A percentile compares a stretch with the other conserved stretches of the same genome.
phyloP scores from a whole-genome alignment of 805 yeast species.

The Kodamaea neixiangensis region DNA sequence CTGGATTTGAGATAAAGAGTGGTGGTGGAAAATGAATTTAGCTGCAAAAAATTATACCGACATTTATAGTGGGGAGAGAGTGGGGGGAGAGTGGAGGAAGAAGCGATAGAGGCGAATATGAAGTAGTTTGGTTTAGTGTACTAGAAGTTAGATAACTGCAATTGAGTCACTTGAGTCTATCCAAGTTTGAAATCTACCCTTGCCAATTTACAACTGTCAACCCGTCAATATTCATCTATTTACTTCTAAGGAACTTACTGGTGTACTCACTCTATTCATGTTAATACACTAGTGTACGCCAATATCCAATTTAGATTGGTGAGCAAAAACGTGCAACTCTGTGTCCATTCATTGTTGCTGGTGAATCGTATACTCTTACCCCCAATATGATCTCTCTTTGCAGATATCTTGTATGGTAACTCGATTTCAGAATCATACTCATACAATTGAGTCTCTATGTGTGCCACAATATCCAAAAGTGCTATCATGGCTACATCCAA shows the following conservation, averaged over 20 bases:
- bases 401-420: slow-evolving; percentile 69
- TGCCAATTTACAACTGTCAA: no score
- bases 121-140: no score
- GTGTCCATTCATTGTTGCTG: slow-evolving; percentile 83
- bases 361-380: slow-evolving; percentile 73
- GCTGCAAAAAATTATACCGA: slow-evolving; percentile 1
- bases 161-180: no score
- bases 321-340: slow-evolving; percentile 78
- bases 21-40: neutral
- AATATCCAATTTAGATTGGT: slow-evolving; percentile 82
- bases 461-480: slow-evolving; percentile 59
- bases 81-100: no score
- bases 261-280: neutral
- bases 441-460: slow-evolving; percentile 48
- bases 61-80: no score
- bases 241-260: no score
- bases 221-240: no score
- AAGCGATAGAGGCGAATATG: no score
- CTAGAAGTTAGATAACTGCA: no score
- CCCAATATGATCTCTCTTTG: slow-evolving; percentile 65
- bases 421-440: slow-evolving; percentile 56
- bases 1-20: neutral
- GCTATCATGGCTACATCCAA: slow-evolving; percentile 84
- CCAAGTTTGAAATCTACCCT: no score
- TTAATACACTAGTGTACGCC: slow-evolving; percentile 57